Evolutionary conservation across 257 asterid species (phyloP).

Genomic region (Marsdenia floribunda): DNA sequence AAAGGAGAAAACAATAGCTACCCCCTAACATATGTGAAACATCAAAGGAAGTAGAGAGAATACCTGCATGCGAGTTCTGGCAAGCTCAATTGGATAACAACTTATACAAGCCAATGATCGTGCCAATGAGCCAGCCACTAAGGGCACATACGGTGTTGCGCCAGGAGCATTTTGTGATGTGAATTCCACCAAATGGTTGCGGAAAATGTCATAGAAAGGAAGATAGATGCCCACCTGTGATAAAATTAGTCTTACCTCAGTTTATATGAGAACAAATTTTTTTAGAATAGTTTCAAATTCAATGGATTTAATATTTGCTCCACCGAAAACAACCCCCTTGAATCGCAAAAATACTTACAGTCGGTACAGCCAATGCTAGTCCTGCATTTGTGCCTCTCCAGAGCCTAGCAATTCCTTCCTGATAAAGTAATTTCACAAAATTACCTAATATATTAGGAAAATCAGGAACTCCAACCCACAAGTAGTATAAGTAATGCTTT

Average conservation of each 20-base stretch:
- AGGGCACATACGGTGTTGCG: constrained; percentile 62
- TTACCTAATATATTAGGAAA: constrained; percentile 4
- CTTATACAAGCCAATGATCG: constrained; percentile 88
- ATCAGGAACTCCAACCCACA: not conserved
- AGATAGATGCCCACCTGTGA: constrained; percentile 85
- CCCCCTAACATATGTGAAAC: not conserved
- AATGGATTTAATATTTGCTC: not conserved
- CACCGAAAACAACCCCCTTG: not conserved
- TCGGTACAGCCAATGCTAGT: constrained; percentile 86
- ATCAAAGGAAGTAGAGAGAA: not conserved
- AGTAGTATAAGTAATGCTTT: not conserved
- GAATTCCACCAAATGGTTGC: constrained; percentile 57
- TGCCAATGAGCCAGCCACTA: constrained; percentile 82
- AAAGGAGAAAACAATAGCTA: not conserved
- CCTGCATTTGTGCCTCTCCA: constrained; percentile 99
- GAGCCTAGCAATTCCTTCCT: constrained; percentile 86
- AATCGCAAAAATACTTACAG: constrained; percentile 48
- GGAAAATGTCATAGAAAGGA: constrained; percentile 87
- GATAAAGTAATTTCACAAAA: constrained; percentile 19
- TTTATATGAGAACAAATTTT: not conserved
- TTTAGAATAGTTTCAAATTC: not conserved
- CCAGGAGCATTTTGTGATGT: constrained; percentile 48
- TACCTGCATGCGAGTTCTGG: constrained; percentile 98
- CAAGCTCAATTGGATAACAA: constrained; percentile 97
- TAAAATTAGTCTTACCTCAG: constrained; percentile 5